Conservation (phyloP, 2,329 filamentous ascomycete genomes). For the Aquanectria penicillioides region DNA sequence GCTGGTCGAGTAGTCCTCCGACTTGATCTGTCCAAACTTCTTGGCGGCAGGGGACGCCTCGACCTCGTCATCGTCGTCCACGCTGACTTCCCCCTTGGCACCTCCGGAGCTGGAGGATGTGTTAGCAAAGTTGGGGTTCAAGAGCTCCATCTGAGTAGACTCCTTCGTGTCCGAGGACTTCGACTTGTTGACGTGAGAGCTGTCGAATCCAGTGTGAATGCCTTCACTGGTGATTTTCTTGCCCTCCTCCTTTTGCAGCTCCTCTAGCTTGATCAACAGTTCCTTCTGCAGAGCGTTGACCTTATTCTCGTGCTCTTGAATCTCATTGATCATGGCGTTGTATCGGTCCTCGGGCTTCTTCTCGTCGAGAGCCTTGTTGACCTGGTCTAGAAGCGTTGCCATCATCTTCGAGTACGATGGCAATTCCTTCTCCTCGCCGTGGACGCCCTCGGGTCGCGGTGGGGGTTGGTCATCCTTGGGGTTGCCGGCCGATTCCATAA, state of each 20-base stretch:
- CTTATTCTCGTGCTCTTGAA: constrained; percentile 80
- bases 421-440: constrained; percentile 76
- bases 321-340: constrained; percentile 79
- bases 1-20: constrained; percentile 77
- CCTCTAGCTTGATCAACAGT: constrained; percentile 76
- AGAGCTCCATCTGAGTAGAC: constrained; percentile 71
- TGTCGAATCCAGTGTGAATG: constrained; percentile 90
- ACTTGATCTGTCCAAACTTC: constrained; percentile 81
- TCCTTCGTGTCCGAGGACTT: constrained; percentile 57
- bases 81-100: constrained; percentile 29
- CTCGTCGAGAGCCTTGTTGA: constrained; percentile 85
- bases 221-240: constrained; percentile 94
- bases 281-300: constrained; percentile 82
- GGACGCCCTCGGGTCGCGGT: constrained; percentile 80
- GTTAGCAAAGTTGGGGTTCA: constrained; percentile 71
- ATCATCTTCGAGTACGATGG: constrained; percentile 97
- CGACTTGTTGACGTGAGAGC: constrained; percentile 79
- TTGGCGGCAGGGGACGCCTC: constrained; percentile 82
- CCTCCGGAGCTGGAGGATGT: constrained; percentile 24
- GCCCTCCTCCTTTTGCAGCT: constrained; percentile 85
- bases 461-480: constrained; percentile 80
- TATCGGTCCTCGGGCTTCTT: constrained; percentile 76
- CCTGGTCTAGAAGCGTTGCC: constrained; percentile 92
- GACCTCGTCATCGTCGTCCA: constrained; percentile 75
- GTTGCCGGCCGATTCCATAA: constrained; percentile 83